phyloP scores from a whole-genome alignment of 768 basidiomycete genomes.

The Auricularia sp. region DNA sequence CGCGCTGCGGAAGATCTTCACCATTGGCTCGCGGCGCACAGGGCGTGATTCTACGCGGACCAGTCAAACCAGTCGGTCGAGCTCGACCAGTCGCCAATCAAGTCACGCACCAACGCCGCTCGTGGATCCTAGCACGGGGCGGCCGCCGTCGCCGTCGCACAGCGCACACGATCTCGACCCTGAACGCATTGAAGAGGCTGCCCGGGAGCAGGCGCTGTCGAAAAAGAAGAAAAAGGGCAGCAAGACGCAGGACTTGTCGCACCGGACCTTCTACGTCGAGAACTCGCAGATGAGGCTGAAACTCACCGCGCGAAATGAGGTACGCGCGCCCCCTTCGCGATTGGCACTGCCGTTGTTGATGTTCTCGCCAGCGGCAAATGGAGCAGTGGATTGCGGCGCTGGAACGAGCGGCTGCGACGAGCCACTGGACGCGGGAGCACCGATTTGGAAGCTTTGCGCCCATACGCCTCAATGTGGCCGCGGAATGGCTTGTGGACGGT shows the following conservation, averaged over 20 bases:
- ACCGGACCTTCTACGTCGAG: slow-evolving; percentile 88
- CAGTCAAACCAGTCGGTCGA: background rate
- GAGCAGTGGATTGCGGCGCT: slow-evolving; percentile 91
- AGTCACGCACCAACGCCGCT: slow-evolving; percentile 38
- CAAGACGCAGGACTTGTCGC: slow-evolving; percentile 56
- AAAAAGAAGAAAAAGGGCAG: slow-evolving; percentile 40
- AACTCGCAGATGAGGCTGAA: slow-evolving; percentile 88
- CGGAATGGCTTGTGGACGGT: slow-evolving; percentile 97
- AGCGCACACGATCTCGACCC: background rate
- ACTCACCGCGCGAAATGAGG: slow-evolving; percentile 80
- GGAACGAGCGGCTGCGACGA: slow-evolving; percentile 65
- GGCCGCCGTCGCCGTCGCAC: background rate
- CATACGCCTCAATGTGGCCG: slow-evolving; percentile 82
- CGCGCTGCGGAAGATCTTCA: slow-evolving; percentile 1
- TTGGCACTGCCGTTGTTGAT: background rate
- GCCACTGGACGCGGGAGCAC: slow-evolving; percentile 70
- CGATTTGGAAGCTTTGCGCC: slow-evolving; percentile 94
- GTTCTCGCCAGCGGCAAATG: slow-evolving; percentile 72
- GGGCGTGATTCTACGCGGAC: background rate
- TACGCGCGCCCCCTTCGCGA: slow-evolving; percentile 21
- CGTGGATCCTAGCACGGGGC: slow-evolving; percentile 64
- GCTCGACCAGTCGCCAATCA: background rate
- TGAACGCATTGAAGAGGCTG: slow-evolving; percentile 9
- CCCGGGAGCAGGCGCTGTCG: slow-evolving; percentile 15
- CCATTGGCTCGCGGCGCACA: background rate